Percentiles rank a stretch among this genome's conserved stretches.
These are phyloP conservation scores for Chaetomium cochliodes DNA, from an alignment of 495 filamentous ascomycete species.

Conservation along the genomic window DNA sequence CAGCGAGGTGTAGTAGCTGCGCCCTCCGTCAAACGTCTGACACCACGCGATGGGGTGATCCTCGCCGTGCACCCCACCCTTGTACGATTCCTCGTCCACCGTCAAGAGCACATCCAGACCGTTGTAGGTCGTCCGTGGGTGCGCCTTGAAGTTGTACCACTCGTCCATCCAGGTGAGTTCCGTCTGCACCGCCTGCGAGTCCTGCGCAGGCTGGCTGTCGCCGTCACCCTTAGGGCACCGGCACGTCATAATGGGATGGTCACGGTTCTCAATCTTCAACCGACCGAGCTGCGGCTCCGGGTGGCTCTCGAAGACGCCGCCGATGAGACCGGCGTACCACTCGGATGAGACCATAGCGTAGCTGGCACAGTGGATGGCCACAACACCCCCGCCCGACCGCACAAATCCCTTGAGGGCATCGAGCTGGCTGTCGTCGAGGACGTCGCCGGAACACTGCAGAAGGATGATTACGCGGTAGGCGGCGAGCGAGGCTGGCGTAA, in stretches of 20 bases:
- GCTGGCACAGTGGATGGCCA: conserved; percentile 43
- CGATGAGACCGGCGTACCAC: conserved; percentile 40
- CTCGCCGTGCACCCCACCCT: conserved; percentile 34
- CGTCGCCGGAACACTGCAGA: conserved; percentile 40
- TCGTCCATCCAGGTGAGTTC: conserved; percentile 41
- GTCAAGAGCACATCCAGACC: conserved; percentile 34
- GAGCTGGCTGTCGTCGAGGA: conserved; percentile 34
- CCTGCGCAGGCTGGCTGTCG: neutral
- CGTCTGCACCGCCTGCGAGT: neutral
- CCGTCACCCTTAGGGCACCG: neutral
- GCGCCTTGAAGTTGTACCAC: conserved; percentile 43
- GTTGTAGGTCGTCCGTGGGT: conserved; percentile 22
- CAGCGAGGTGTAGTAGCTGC: conserved; percentile 41
- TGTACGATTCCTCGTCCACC: conserved; percentile 35
- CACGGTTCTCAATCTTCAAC: conserved; percentile 27
- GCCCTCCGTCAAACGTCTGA: conserved; percentile 38
- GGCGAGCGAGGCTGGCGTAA: conserved; percentile 30
- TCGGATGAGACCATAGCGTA: conserved; percentile 29
- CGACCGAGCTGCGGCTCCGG: conserved; percentile 35
- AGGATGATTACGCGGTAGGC: conserved; percentile 38
- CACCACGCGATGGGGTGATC: conserved; percentile 42
- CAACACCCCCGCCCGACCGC: conserved; percentile 36
- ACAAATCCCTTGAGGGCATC: conserved; percentile 35
- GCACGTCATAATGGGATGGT: conserved; percentile 31
- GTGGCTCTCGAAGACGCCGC: conserved; percentile 39